Evolutionary conservation across 306 rosid species (phyloP), one percentile per base, ranked within the genome.

Genomic region (Glycine tomentella): DNA sequence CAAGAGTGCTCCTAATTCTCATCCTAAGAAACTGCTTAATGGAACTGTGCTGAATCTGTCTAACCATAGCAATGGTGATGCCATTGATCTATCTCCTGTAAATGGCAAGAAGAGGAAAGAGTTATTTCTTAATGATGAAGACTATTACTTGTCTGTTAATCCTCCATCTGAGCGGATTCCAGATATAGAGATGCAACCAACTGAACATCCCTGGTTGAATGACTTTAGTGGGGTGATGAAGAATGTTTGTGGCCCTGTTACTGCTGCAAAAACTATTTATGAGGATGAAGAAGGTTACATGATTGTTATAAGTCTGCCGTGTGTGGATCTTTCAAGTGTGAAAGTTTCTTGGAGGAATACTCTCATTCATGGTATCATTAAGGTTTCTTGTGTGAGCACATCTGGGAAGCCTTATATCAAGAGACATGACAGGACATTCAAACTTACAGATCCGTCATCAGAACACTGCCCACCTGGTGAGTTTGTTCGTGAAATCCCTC

Each of bases 381-480:
- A 89, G 85, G 87, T 89, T 78, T 80, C 84, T 81, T 87, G 92
- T 81, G 84, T 81, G 75, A 85, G 90, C 80, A 85, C 87, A 68
- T 89, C 90, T 45, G 69, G 92, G 64, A 76, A 73, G 71, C 89
- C 86, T 56, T 78, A 85, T 34, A 87, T 89, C 75, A 85, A 87
- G 92, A 83, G 92, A 72, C 86, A 62, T 59, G 92, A 87, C 62
- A 85, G 92, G 82, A 89, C 89, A 59, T 89, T 87, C 85, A 87
- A 87, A 86, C 89, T 89, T 62, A 85, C 92, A 17, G 92, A 89
- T 83, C 89, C 89, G 9, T 81, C 85, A 2, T 75, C 92, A 0
- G 92, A 89, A 87, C 92, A 89, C 83, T 85, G 89, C 55, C 92
- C 92, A 36, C 89, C 89, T 1, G 92, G 92, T 55, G 89, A 89